Conservation (phyloP, 1,284 basidiomycete genomes). For the Cutaneotrichosporon daszewskae region DNA sequence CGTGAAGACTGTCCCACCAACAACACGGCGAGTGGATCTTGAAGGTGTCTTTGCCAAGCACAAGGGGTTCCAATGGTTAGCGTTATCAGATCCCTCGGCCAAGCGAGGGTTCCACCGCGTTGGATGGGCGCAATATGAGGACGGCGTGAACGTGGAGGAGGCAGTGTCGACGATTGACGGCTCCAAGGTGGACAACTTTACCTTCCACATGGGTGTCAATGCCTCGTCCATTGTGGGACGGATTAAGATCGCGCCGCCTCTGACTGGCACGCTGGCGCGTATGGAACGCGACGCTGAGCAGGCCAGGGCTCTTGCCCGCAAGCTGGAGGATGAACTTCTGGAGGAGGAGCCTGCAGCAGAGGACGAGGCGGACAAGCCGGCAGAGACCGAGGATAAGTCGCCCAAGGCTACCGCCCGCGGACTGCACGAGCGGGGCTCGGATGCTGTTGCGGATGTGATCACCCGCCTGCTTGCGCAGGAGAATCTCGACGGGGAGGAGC, state of each 20-base stretch:
- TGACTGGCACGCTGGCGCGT: conserved; percentile 69
- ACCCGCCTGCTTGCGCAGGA: conserved; percentile 26
- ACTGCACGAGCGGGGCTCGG: conserved; percentile 35
- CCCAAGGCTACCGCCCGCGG: conserved; percentile 10
- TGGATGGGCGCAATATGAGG: conserved; percentile 79
- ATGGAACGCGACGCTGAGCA: conserved; percentile 71
- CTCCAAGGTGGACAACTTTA: conserved; percentile 87
- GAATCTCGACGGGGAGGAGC: conserved; percentile 25
- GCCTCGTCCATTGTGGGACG: conserved; percentile 69
- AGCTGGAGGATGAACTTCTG: conserved; percentile 62
- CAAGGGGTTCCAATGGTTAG: conserved; percentile 60
- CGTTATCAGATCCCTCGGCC: conserved; percentile 79
- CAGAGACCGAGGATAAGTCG: conserved; percentile 31
- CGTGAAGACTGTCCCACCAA: conserved; percentile 87
- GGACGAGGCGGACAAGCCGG: conserved; percentile 38
- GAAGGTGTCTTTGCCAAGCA: conserved; percentile 63
- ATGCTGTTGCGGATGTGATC: conserved; percentile 37
- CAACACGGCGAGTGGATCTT: conserved; percentile 75
- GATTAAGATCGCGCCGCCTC: conserved; percentile 70
- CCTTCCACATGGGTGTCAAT: conserved; percentile 79
- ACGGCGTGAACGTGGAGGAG: conserved; percentile 70
- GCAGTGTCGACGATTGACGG: conserved; percentile 69
- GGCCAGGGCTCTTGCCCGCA: conserved; percentile 61
- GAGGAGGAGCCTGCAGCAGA: conserved; percentile 9
- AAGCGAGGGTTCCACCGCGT: conserved; percentile 86